Percentiles rank a stretch among this genome's conserved stretches.
Conservation (phyloP, 2,329 filamentous ascomycete species). For the Penicillium olsonii region DNA sequence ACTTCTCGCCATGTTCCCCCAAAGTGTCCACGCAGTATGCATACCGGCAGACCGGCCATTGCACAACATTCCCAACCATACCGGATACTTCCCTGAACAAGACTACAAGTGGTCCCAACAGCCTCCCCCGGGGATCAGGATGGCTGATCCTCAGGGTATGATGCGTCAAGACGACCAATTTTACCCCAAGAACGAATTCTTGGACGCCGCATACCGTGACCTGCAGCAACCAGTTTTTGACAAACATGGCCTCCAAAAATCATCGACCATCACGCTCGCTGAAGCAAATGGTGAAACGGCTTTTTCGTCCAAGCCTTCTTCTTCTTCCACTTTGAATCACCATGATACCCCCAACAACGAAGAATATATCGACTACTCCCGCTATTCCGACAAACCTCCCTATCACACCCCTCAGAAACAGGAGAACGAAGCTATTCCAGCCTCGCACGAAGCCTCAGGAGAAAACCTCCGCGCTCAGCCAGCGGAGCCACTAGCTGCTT, state of each 20-base stretch:
- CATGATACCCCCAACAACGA: conserved; percentile 8
- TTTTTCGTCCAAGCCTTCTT: conserved; percentile 22
- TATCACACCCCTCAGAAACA: conserved; percentile 1
- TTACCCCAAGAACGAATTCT: conserved; percentile 8
- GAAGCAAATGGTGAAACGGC: conserved; percentile 16
- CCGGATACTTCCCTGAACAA: conserved; percentile 7
- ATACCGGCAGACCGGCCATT: conserved; percentile 12
- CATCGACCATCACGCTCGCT: conserved; percentile 24
- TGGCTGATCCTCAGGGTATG: not conserved
- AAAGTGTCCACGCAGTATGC: conserved; percentile 18
- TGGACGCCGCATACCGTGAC: conserved; percentile 2
- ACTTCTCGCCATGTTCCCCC: conserved; percentile 70
- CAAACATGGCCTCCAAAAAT: conserved; percentile 18
- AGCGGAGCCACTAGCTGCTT: not conserved
- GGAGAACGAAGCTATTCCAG: conserved; percentile 2
- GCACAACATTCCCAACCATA: not conserved
- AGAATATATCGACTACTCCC: conserved; percentile 12
- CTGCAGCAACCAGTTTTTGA: conserved; percentile 12
- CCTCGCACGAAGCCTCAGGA: conserved; percentile 6
- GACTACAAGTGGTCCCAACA: conserved; percentile 7
- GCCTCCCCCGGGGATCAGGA: not conserved
- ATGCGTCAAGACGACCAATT: conserved; percentile 1
- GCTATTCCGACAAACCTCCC: conserved; percentile 6
- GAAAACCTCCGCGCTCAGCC: not conserved
- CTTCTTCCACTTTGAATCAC: conserved; percentile 22